Base-by-base conservation (phyloP, 768 basidiomycete species). In the Macrocybe gigantea region DNA sequence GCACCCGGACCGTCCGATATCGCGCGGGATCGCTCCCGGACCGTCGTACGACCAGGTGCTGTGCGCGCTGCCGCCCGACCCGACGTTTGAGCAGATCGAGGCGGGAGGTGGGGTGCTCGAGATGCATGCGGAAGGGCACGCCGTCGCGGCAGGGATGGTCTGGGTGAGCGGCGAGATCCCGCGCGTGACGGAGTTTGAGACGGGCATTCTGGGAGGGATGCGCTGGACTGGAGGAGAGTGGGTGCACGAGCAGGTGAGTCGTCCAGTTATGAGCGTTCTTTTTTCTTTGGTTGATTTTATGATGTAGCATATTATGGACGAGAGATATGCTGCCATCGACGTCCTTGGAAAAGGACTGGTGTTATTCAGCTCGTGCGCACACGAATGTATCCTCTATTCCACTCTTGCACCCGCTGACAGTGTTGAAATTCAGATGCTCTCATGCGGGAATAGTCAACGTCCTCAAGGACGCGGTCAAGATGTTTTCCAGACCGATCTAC, bases 391-490 rank as follows among this genome's bases (percentile, higher is more conserved):
- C 5, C 6, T 6, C 39, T 41, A 14, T 10, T 14, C 14, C 8
- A 5, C 10, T 10, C 10, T 11, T 5, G 22, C 41, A 41, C 32
- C 29, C 15, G 7, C 42, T 41, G 41, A 45, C 33, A 13, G n/a
- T 33, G n/a, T 2, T 22, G 13, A 41, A 7, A 22, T 29, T 9
- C 53, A 74, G 72, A 9, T 74, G 71, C 49, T 74, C 72, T 5
- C 89, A 92, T 65, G 89, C 90, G 3, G 90, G 89, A 1, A 89
- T 92, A 47, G 82, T 88, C 38, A 93, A 93, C 53, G 90, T 93
- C 29, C 68, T 87, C 47, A 82, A 73, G 53, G 82, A 89, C 56
- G 89, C 85, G 1, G 65, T 85, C 5, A 59, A 63, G 13, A 77
- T 60, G 29, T 82, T 91, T 57, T 63, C 70, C 36, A 68, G 87